Evolutionary conservation across 371 early-diverging fungal species (phyloP).

Genomic region (Lichtheimia corymbifera): DNA sequence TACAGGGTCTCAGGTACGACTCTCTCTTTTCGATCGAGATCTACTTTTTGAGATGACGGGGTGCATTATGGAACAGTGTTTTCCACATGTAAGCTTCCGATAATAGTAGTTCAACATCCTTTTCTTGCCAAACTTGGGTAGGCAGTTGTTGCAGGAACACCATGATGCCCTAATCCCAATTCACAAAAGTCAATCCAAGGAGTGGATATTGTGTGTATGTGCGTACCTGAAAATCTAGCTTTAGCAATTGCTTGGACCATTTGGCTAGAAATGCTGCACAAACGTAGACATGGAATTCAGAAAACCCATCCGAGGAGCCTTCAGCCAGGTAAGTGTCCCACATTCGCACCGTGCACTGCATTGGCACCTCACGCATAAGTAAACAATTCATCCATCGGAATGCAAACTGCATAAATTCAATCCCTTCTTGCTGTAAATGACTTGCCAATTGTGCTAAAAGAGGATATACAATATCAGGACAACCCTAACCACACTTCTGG

Average conservation of each 20-base stretch:
- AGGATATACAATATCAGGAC: not conserved
- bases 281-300: conserved; percentile 95
- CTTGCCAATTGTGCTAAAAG: conserved; percentile 62
- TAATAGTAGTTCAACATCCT: conserved; percentile 90
- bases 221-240: conserved; percentile 83
- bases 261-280: conserved; percentile 96
- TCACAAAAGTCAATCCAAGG: not conserved
- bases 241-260: conserved; percentile 84
- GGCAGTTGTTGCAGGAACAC: conserved; percentile 92
- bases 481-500: not conserved
- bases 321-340: conserved; percentile 98
- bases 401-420: conserved; percentile 98
- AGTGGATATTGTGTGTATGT: conserved; percentile 9
- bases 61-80: conserved; percentile 87
- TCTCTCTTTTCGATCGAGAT: too few relatives aligned
- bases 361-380: conserved; percentile 92
- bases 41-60: conserved; percentile 62
- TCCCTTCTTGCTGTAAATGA: conserved; percentile 84
- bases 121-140: conserved; percentile 85
- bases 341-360: conserved; percentile 89
- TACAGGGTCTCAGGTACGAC: too few relatives aligned
- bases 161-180: conserved; percentile 71
- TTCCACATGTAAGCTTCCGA: conserved; percentile 97
- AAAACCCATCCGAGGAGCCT: conserved; percentile 83
- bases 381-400: conserved; percentile 99